Evolutionary conservation across 345 rosid species (phyloP), one percentile per base, ranked within the genome.

Genomic region (Raphanus sativus): DNA sequence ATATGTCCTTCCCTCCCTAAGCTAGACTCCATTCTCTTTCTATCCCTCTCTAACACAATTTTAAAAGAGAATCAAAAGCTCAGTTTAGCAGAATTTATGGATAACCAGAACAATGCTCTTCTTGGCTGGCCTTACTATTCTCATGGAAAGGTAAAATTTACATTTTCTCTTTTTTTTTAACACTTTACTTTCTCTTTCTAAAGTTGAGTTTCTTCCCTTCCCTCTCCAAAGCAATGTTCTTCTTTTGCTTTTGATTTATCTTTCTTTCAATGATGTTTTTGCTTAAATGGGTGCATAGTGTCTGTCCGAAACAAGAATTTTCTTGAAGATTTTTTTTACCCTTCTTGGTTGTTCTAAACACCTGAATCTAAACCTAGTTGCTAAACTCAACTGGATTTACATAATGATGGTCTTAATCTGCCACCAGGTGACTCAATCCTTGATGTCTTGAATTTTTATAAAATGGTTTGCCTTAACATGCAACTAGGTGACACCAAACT

Each of bases 141-240:
- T 80, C 96, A 89, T 21, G 97, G 87, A 77, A 95, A 89, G 98
- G 98, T 95, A 82, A 28, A 45, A 4, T 12, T 45, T 45, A 12
- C 21, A 21, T 21, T 21, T 21, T 21, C 21, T 21, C 21, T 21
- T 7, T 36, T 24, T 62, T 42, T 9, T 21, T 15, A 21, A 21
- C 21, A 21, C 21, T 21, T 21, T 21, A 21, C 21, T 8, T 0
- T 69, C 52, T 76, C 38, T 30, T 64, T 58, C 26, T 56, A 13
- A 30, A 67, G 62, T 60, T 54, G 38, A 50, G 73, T 61, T 73
- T 67, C 69, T 29, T 78, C 77, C 74, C 75, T 42, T 56, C 62
- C 40, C 55, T 64, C 16, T 6, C 32, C 16, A 52, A 32, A 16
- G 16, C 62, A 54, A 25, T 66, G 70, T 21, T 25, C 33, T 66